Evolutionary conservation across 2,329 filamentous ascomycete genomes (phyloP).

Genomic region (Trichoderma citrinoviride): DNA sequence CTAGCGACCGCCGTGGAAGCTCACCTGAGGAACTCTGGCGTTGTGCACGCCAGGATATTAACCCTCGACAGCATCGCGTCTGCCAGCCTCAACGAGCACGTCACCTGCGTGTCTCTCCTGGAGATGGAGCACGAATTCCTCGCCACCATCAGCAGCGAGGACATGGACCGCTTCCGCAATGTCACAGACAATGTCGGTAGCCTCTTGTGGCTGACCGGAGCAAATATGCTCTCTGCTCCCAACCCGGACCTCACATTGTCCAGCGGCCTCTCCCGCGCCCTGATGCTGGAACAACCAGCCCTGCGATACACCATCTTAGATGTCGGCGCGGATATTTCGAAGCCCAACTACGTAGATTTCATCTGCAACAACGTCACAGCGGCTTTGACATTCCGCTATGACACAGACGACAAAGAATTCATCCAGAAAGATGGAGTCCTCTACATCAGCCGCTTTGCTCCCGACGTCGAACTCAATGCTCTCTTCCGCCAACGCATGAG

Average conservation of each 20-base stretch:
- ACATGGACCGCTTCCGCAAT: conserved; percentile 10
- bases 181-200: background rate
- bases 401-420: conserved; percentile 8
- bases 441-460: conserved; percentile 28
- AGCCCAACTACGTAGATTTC: background rate
- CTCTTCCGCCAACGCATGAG: conserved; percentile 23
- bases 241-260: conserved; percentile 9
- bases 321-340: background rate
- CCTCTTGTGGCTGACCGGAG: conserved; percentile 5
- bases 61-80: background rate
- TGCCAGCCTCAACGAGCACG: background rate
- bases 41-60: background rate
- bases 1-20: background rate
- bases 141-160: conserved; percentile 2
- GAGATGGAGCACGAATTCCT: conserved; percentile 10
- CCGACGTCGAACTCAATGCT: conserved; percentile 26
- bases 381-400: background rate
- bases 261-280: background rate
- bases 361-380: background rate
- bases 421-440: conserved; percentile 8
- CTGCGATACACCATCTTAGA: conserved; percentile 4
- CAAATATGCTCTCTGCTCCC: conserved; percentile 9
- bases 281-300: conserved; percentile 7
- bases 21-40: background rate
- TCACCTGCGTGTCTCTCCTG: background rate